Evolutionary conservation across 495 filamentous ascomycete genomes (phyloP), one percentile per base, ranked within the genome.

Genomic region (Tuber brumale): DNA sequence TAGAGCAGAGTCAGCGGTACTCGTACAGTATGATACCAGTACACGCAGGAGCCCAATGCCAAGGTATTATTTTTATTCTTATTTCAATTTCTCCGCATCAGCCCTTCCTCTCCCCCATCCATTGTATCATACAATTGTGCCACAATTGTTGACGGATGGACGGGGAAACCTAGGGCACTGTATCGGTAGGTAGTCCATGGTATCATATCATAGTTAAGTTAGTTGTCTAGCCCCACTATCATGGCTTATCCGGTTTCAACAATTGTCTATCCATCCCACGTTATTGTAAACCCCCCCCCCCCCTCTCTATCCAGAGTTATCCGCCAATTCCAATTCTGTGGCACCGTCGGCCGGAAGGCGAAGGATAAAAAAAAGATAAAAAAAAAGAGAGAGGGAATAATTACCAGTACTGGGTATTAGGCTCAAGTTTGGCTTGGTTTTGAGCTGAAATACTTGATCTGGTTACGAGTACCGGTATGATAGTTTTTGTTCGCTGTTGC

Each of bases 221-320:
- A 10, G n/a, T 31, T 9, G n/a, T 31, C 14, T 10, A 61, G 31
- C 51, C 51, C 51, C 51, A 61, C 51, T 61, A 61, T 31, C 10
- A 61, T 61, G n/a, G 51, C 51, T 61, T 61, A 61, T 61, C 51
- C 51, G 51, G 51, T 61, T 39, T 39, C 31, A 61, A 61, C 51
- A 61, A 61, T 16, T 10, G 51, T 8, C 51, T 31, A 46, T 42
- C 6, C 9, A 57, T 61, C 51, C 51, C 27, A 61, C 27, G 51
- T 12, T 61, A 61, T 16, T 61, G 27, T 61, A n/a, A 31, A 31
- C 8, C 51, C 51, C 23, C 48, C n/a, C n/a, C 3, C n/a, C 19
- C 21, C 5, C n/a, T 9, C 21, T 48, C 21, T 51, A n/a, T 51
- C 46, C 21, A 23, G 46, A 51, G 46, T 21, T 57, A 57, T 57